Base-by-base conservation (phyloP, 2,329 filamentous ascomycete species). In the Hypoxylon sp. region DNA sequence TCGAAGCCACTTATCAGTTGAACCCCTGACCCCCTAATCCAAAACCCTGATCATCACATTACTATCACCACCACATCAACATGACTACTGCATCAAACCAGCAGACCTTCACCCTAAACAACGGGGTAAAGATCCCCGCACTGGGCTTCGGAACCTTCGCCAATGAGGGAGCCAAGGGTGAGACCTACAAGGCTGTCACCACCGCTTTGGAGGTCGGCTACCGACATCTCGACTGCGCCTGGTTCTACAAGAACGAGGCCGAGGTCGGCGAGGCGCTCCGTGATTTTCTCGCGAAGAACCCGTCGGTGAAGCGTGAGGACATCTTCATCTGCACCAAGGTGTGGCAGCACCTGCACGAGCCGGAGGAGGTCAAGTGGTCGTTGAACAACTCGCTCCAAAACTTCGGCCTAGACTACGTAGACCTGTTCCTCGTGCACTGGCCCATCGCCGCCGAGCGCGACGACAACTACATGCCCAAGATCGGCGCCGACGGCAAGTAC, bases 181-280 rank as follows among this genome's bases (percentile, higher is more conserved):
- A 84, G 72, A 79, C 79, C 32, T 84, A 84, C 73, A 75, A 73
- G 48, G 87, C 87, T 12, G 87, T 90, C 56, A 81, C 83, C 64
- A 75, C 73, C 55, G 86, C 85, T 11, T 75, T 88, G 9, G 76
- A 79, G 61, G 73, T 75, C 47, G 86, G 86, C 32, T 89, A 89
- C 72, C 77, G 84, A 34, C 83, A 87, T 67, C 81, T 88, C 55
- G 82, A 85, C 71, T 87, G 84, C 66, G 85, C 86, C 40, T 80
- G 86, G 66, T 86, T 84, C 58, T 90, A 90, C 69, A 79, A 81
- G 64, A 90, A 90, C 67, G 87, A 86, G 66, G 70, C 70, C 7
- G 82, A 85, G 65, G 80, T 86, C 25, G 82, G 83, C 41, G 69
- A 77, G 16, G 82, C 78, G 13, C 77, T 86, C 61, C 76, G 75